A percentile compares a stretch with the other conserved stretches of the same genome.
Conservation (phyloP, 2,329 filamentous ascomycete genomes). For the Didymella pinodella region DNA sequence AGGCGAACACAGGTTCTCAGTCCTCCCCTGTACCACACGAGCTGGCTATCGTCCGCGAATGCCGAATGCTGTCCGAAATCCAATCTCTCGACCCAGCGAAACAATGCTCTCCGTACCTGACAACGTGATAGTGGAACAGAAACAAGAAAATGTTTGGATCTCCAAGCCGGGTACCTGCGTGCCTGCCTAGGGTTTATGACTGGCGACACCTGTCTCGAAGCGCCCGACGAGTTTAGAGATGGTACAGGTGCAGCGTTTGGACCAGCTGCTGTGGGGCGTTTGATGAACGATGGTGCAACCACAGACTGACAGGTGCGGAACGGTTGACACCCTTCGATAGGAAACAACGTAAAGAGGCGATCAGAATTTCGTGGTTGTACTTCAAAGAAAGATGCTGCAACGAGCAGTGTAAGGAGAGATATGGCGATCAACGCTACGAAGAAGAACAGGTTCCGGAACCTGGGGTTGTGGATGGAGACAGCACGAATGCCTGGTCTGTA, state of each 20-base stretch:
- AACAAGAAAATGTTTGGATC: not conserved
- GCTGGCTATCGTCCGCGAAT: not conserved
- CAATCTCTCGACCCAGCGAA: constrained; percentile 2
- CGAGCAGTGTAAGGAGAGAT: not conserved
- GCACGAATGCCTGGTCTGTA: not conserved
- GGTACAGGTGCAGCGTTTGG: constrained; percentile 13
- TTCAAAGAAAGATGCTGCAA: not conserved
- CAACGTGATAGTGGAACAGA: not conserved
- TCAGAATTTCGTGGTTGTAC: not conserved
- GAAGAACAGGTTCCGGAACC: not conserved
- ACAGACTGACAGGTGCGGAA: constrained; percentile 15
- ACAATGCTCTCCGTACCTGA: not conserved
- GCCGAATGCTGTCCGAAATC: not conserved
- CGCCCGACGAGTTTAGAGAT: not conserved
- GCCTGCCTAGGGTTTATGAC: constrained; percentile 2
- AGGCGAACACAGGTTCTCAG: constrained; percentile 5
- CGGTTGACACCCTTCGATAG: not conserved
- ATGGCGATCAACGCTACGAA: not conserved
- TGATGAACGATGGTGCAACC: constrained; percentile 17
- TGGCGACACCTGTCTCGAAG: constrained; percentile 2
- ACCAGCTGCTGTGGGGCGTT: constrained; percentile 14
- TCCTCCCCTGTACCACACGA: not conserved
- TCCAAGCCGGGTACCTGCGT: constrained; percentile 3
- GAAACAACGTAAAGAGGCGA: not conserved
- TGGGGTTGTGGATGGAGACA: not conserved